Evolutionary conservation across 352 stramenopile genomes (phyloP).

Genomic region (Phytophthora podocarpi): DNA sequence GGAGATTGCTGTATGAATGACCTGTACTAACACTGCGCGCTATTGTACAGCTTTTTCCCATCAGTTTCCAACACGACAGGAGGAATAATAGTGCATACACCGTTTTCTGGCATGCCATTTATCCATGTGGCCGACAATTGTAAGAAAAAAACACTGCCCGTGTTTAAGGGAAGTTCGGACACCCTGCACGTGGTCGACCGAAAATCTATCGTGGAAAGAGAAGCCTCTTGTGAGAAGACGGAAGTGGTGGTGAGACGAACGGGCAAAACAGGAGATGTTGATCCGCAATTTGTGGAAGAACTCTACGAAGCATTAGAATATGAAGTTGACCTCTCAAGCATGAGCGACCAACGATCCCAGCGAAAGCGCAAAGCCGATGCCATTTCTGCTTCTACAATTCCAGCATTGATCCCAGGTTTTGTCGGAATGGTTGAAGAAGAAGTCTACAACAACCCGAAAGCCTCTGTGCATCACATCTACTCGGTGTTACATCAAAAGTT

Average conservation of each 20-base stretch:
- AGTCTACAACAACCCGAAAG: slow-evolving; percentile 47
- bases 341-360: not conserved
- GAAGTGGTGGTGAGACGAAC: slow-evolving; percentile 29
- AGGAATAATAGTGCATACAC: not conserved
- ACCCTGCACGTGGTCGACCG: slow-evolving; percentile 44
- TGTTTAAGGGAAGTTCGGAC: slow-evolving; percentile 30
- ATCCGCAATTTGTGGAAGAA: slow-evolving; percentile 35
- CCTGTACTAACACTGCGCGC: slow-evolving; percentile 10
- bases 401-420: slow-evolving; percentile 48
- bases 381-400: slow-evolving; percentile 9
- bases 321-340: slow-evolving; percentile 20
- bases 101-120: slow-evolving; percentile 34
- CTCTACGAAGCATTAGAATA: slow-evolving; percentile 35
- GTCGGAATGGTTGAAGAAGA: slow-evolving; percentile 63
- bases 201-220: slow-evolving; percentile 45
- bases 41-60: slow-evolving; percentile 37
- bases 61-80: not conserved
- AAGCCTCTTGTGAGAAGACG: slow-evolving; percentile 22
- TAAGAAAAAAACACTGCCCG: slow-evolving; percentile 7
- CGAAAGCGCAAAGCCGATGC: slow-evolving; percentile 32
- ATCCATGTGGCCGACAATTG: slow-evolving; percentile 16
- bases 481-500: slow-evolving; percentile 44
- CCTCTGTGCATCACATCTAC: slow-evolving; percentile 46
- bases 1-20: not conserved
- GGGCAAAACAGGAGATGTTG: slow-evolving; percentile 10